Base-by-base conservation (phyloP, 2,329 filamentous ascomycete species). In the Epicoccum sorghinum region DNA sequence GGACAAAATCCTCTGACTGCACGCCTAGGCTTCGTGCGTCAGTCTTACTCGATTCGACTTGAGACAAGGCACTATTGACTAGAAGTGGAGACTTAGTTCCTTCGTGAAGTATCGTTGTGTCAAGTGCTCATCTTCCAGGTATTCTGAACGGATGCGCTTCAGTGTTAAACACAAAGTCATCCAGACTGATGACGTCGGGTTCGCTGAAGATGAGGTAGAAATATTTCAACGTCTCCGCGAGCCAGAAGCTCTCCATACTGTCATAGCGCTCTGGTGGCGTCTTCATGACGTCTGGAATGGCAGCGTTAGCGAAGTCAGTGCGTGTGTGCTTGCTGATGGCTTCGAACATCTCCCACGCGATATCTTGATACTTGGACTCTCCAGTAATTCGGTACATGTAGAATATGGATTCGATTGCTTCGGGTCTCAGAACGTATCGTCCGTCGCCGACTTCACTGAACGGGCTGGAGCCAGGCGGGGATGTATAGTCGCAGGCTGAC, bases 371-470 rank as follows among this genome's bases (percentile, higher is more conserved):
- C 50, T 65, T 72, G 36, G 72, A 71, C 47, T 84, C 79, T 13
- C 83, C 84, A 1, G 83, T 86, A 32, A 84, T 82, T 13, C 84
- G 79, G 62, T 85, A 86, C 68, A 86, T 74, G 62, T 85, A 77
- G 67, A 86, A 86, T 12, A 86, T 77, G 7, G 79, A 82, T 64
- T 86, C 84, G 42, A 86, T 83, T 0, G 83, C 82, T 68, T 86
- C 84, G 0, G 84, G 79, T 7, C 80, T 69, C 13, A 82, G 72
- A 25, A 79, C 74, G 52, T 82, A 81, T 7, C 77, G 67, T 7
- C 72, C 60, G 54, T 82, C 79, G 22, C 60, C 58, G 36, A 80
- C 72, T 6, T 67, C 52, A 1, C 75, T 74, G 57, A 81, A 79
- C 43, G 59, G 24, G 75, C 63, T 38, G 66, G 75, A 10, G 74